Base-by-base conservation (phyloP, 2,329 filamentous ascomycete species). In the Penicillium sp. region DNA sequence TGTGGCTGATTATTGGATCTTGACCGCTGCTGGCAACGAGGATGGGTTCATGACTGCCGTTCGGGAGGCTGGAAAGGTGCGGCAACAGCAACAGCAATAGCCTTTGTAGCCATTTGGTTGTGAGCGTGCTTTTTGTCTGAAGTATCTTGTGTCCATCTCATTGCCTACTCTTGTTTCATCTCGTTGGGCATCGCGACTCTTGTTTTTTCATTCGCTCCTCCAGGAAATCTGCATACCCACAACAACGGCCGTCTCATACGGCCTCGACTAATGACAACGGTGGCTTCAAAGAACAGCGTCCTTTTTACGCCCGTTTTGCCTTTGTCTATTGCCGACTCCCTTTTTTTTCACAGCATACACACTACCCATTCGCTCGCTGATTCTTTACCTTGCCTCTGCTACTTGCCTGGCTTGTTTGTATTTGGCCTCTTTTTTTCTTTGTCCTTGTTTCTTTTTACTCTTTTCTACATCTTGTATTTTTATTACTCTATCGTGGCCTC, bases 21-120 rank as follows among this genome's bases (percentile, higher is more conserved):
- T 80, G 40, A 73, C 72, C 35, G 64, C 74, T 44, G 70, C 74
- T 22, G 76, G 78, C 13, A 69, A 78, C 62, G 78, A 80, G 57
- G 78, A 81, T 60, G 75, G 73, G 24, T 81, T 81, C 63, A 78
- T 81, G 66, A 70, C 72, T 53, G 76, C 78, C 55, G 76, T 81
- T 30, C 71, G 77, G 26, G 77, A 80, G 60, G 79, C 79, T 45
- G 79, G 79, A 28, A 80, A 78, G 59, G 75, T 80, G 28, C 74
- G 73, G 55, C 63, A 68, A 22, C 37, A 66, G 37, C 53, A 67
- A 54, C 68, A 63, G 64, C 40, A 44, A 24, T 28, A 45, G 24
- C 33, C 44, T 53, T 49, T n/a, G 13, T 59, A 24, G 30, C 49
- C n/a, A 28, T 12, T 9, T n/a, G 49, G 6, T 12, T 33, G 49